These are phyloP conservation scores for Camelina sativa DNA, from an alignment of 345 rosid species.

Conservation along the genomic window DNA sequence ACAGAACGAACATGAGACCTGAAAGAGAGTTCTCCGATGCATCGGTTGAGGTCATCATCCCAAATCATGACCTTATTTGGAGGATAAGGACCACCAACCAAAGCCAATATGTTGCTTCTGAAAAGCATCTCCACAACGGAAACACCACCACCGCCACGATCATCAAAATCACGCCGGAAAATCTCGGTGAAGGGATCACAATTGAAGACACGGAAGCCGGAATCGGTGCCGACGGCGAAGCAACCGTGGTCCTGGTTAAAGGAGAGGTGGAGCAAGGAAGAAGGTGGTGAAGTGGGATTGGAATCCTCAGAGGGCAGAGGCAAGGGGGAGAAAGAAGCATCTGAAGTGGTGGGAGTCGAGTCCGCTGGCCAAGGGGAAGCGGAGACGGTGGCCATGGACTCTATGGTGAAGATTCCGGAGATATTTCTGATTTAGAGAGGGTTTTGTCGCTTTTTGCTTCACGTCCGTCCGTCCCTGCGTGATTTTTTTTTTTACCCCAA, in stretches of 20 bases:
- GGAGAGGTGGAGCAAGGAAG: conserved; percentile 63
- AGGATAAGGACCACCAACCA: conserved; percentile 82
- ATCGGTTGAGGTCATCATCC: conserved; percentile 85
- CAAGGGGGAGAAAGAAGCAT: no score
- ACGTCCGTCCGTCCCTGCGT: no score
- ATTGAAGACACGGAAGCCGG: conserved; percentile 83
- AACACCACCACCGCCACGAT: conserved; percentile 72
- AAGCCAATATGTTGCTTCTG: conserved; percentile 79
- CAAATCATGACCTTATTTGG: conserved; percentile 85
- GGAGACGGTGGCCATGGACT: conserved; percentile 69
- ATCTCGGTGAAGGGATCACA: conserved; percentile 92
- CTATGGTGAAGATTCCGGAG: neutral
- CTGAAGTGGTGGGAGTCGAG: neutral
- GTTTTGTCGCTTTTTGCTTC: no score
- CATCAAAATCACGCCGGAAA: conserved; percentile 87
- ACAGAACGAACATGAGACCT: conserved; percentile 84
- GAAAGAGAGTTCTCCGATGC: conserved; percentile 84
- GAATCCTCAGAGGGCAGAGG: neutral
- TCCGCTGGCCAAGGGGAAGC: conserved; percentile 52
- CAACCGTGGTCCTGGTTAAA: conserved; percentile 87
- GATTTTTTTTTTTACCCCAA: no score
- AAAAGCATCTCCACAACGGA: conserved; percentile 85
- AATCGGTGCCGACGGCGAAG: conserved; percentile 79
- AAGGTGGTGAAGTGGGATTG: conserved; percentile 35
- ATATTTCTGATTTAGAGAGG: no score